Evolutionary conservation across 163 green algal genomes (phyloP).

Genomic region (Volvox carteri): DNA sequence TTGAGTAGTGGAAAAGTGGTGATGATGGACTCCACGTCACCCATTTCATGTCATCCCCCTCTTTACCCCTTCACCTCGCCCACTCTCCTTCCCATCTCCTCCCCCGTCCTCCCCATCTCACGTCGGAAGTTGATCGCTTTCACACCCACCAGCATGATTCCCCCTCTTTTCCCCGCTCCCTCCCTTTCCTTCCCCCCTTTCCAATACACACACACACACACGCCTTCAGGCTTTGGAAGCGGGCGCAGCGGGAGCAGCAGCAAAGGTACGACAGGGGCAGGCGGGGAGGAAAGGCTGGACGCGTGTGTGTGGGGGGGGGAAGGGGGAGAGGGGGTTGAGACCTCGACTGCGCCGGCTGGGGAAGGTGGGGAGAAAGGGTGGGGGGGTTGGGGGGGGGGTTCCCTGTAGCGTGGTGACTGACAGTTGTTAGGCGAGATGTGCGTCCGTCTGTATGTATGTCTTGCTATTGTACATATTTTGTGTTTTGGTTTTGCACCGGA

Average conservation of each 20-base stretch:
- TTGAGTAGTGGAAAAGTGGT: no score
- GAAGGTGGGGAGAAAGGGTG: neutral
- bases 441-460: no score
- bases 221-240: constrained; percentile 10
- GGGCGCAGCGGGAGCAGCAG: neutral
- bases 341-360: no score
- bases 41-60: no score
- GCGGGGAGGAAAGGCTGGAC: neutral
- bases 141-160: neutral
- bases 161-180: neutral
- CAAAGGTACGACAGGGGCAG: neutral
- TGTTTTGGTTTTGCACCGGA: no score
- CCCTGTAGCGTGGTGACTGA: neutral
- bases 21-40: no score
- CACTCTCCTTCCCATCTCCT: no score
- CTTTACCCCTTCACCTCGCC: no score
- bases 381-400: neutral
- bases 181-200: neutral
- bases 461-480: no score
- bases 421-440: no score
- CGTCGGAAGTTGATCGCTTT: no score
- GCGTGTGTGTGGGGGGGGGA: neutral
- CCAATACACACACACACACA: neutral
- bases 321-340: neutral
- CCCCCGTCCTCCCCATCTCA: no score